Base-by-base conservation (phyloP, 345 rosid genomes). In the Boechera retrofracta region DNA sequence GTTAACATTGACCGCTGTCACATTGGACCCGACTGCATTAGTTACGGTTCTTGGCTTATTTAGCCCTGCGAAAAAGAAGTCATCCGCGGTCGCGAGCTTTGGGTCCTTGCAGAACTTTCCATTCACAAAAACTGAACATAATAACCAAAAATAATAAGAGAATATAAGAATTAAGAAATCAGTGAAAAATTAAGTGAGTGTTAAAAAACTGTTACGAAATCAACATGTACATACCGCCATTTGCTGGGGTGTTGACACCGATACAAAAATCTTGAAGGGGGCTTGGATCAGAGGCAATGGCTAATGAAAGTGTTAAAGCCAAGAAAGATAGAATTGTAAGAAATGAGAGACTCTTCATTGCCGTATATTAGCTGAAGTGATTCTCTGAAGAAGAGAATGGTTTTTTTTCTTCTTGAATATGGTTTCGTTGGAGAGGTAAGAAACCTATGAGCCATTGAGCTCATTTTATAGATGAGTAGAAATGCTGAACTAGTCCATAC, bases 41-140 rank as follows among this genome's bases (percentile, higher is more conserved):
- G 41, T 4, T 0, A 55, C 38, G 5, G 77, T 31, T 62, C 69
- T 69, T 59, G 69, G 6, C 0, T 44, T 41, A 3, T 53, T 0
- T 3, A 79, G 67, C 7, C 79, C 79, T 4, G 54, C 0, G 39
- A 74, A 45, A 13, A 68, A 67, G 61, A 79, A 79, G 42, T 79
- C 82, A 47, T 67, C 69, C 0, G 56, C 66, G 0, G 55, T 55
- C 0, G 52, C 79, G 1, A 67, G 53, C n/a, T 73, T 74, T 0
- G 76, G 71, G 32, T 77, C 76, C 8, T 79, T 78, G 29, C 81
- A 78, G 45, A 73, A 51, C 35, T 69, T 62, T 35, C 80, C 60
- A 0, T 79, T 75, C 11, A 74, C 74, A 53, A 71, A 45, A 1
- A 79, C 82, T 79, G 42, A 32, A 16, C 16, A 75, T 8, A 67